Evolutionary conservation across 2,329 filamentous ascomycete species (phyloP).

Genomic region (Apiospora rasikravindrae): DNA sequence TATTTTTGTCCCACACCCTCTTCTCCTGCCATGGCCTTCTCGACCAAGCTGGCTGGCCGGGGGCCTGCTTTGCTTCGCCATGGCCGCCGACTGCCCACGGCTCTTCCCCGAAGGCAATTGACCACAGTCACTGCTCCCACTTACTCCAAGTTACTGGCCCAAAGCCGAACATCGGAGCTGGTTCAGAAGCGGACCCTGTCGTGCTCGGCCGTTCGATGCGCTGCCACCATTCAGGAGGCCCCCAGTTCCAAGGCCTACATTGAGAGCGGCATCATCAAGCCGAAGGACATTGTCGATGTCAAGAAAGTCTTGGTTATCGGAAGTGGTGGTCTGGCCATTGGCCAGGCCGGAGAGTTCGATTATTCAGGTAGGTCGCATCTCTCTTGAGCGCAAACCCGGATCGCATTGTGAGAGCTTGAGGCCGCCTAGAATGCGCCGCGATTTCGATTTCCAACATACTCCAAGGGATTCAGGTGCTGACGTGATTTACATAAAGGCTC

Average conservation of each 20-base stretch:
- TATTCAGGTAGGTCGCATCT: slow-evolving; percentile 79
- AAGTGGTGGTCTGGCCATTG: slow-evolving; percentile 93
- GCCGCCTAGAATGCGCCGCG: slow-evolving; percentile 30
- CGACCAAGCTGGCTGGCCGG: slow-evolving; percentile 56
- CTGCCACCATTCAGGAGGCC: slow-evolving; percentile 63
- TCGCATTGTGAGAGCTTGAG: slow-evolving; percentile 6
- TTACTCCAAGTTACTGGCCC: slow-evolving; percentile 38
- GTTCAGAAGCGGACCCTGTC: slow-evolving; percentile 56
- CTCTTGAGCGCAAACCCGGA: background rate
- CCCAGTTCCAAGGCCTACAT: slow-evolving; percentile 88
- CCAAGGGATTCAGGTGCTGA: slow-evolving; percentile 29
- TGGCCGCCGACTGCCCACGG: slow-evolving; percentile 54
- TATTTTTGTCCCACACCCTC: background rate
- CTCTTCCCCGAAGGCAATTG: slow-evolving; percentile 51
- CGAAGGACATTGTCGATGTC: slow-evolving; percentile 80
- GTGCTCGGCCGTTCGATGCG: slow-evolving; percentile 47
- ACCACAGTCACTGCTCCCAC: slow-evolving; percentile 43
- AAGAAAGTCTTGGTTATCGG: slow-evolving; percentile 98
- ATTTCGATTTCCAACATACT: slow-evolving; percentile 23
- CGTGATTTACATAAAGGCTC: slow-evolving; percentile 65
- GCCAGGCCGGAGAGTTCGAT: slow-evolving; percentile 97
- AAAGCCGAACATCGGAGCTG: slow-evolving; percentile 42
- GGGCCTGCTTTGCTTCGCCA: slow-evolving; percentile 63
- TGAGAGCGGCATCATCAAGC: slow-evolving; percentile 84
- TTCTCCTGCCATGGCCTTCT: slow-evolving; percentile 34